Evolutionary conservation across 768 basidiomycete genomes (phyloP).

Genomic region (Russula sp.): DNA sequence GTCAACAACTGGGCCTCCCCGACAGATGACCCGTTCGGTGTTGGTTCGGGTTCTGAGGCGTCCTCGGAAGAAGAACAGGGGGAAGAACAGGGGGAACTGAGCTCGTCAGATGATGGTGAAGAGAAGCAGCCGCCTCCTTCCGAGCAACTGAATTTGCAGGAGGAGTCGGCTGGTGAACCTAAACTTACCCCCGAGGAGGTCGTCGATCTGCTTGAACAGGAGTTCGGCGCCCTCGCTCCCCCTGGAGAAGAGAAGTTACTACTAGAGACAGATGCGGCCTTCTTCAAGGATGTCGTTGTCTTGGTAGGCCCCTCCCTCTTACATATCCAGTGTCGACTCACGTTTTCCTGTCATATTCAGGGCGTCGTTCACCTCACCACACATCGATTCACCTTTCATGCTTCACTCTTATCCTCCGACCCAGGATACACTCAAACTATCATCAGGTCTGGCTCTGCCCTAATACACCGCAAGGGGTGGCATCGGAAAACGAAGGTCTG

Average conservation of each 20-base stretch:
- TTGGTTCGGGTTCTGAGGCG: background rate
- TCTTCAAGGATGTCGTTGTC: slow-evolving; percentile 44
- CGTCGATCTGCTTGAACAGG: slow-evolving; percentile 42
- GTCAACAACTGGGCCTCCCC: slow-evolving; percentile 31
- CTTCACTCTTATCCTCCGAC: slow-evolving; percentile 44
- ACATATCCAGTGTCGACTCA: slow-evolving; percentile 9
- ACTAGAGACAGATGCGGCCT: slow-evolving; percentile 44
- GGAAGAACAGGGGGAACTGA: background rate
- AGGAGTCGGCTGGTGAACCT: slow-evolving; percentile 27
- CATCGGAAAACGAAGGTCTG: slow-evolving; percentile 45
- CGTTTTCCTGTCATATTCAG: slow-evolving; percentile 24
- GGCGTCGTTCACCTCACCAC: slow-evolving; percentile 60
- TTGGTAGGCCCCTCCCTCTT: slow-evolving; percentile 30
- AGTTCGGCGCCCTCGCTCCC: slow-evolving; percentile 47
- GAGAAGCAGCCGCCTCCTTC: background rate
- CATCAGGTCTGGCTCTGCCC: slow-evolving; percentile 44
- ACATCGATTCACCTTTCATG: slow-evolving; percentile 59
- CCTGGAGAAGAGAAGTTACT: slow-evolving; percentile 44
- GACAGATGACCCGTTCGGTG: slow-evolving; percentile 13
- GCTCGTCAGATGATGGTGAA: slow-evolving; percentile 26
- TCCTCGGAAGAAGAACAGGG: background rate
- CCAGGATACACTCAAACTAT: slow-evolving; percentile 32
- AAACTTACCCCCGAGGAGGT: slow-evolving; percentile 41
- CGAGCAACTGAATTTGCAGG: background rate
- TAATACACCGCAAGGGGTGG: slow-evolving; percentile 39